Conservation (phyloP, 192 early-diverging fungal genomes). For the Dissophora ornata region DNA sequence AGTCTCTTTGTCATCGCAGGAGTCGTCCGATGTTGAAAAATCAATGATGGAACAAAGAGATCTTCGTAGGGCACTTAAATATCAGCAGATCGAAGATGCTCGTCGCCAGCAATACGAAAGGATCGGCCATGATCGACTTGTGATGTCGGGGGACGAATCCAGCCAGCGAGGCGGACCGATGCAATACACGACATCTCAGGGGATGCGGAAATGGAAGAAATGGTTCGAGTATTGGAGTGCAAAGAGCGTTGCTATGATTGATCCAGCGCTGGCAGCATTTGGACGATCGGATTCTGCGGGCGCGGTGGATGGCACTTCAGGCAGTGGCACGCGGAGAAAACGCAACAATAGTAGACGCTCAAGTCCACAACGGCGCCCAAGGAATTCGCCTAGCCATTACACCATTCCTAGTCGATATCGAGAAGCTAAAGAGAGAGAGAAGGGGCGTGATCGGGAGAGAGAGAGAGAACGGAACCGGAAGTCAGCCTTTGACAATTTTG, state of each 20-base stretch:
- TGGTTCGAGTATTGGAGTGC: conserved; percentile 52
- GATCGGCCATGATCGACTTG: not conserved
- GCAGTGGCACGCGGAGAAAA: conserved; percentile 7
- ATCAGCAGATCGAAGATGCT: not conserved
- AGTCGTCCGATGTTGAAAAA: conserved; percentile 40
- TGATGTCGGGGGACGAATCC: conserved; percentile 43
- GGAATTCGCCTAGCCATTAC: conserved; percentile 5
- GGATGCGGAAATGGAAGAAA: conserved; percentile 53
- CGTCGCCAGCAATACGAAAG: conserved; percentile 1
- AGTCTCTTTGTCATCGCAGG: conserved; percentile 25
- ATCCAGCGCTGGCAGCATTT: conserved; percentile 46
- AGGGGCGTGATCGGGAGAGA: conserved; percentile 37
- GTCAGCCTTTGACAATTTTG: conserved; percentile 13
- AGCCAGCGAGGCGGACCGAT: conserved; percentile 29
- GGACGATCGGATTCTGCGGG: conserved; percentile 27
- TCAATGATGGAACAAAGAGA: not conserved
- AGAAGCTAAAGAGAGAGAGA: conserved; percentile 36
- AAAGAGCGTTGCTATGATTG: conserved; percentile 46
- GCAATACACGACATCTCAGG: conserved; percentile 50
- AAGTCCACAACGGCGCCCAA: conserved; percentile 22
- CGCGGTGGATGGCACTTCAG: conserved; percentile 12
- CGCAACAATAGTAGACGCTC: conserved; percentile 28
- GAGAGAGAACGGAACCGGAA: conserved; percentile 38
- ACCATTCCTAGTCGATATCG: conserved; percentile 23
- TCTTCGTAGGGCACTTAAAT: not conserved